Evolutionary conservation across 768 basidiomycete species (phyloP), one percentile per base, ranked within the genome.

Genomic region (Hericium rajendrae): DNA sequence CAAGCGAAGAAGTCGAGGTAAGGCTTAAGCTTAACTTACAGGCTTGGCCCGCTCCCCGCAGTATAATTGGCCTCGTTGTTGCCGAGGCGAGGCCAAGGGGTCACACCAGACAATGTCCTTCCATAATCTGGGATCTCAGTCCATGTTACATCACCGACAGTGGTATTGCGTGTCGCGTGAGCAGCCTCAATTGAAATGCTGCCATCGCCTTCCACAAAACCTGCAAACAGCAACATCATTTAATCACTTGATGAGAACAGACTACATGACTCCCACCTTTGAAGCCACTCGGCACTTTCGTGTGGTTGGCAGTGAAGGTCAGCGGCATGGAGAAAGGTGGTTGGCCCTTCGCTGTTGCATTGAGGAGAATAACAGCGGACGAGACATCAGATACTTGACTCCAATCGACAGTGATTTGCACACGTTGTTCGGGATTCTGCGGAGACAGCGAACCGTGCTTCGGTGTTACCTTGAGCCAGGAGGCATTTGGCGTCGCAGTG

Each of bases 131-230:
- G 80, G 4, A 88, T 67, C 52, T 82, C 77, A 8, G 73, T 76
- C 82, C 84, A 87, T 6, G 75, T 68, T 51, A 84, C 74, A 6
- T 77, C 79, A 41, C 73, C 68, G 5, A 80, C 80, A 5, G 78
- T 64, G 2, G 71, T 72, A 65, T 74, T 77, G n/a, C 65, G 72
- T 2, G 76, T 69, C 0, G 78, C 72, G 65, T 87, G 85, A 2
- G 75, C 80, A 39, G 84, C 85, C 63, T 88, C 84, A 28, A 86
- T 84, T 1, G 82, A 80, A 41, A 88, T 73, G 18, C 76, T 79
- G 12, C 84, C 83, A 48, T 80, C 75, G 20, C 77, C 81, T 60
- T 87, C 83, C 24, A 88, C 77, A 60, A 85, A 83, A 3, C 84
- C 82, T 64, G 62, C 48, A 38, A 38, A 38, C 10, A 22, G 4